Evolutionary conservation across 345 rosid genomes (phyloP), one percentile per base, ranked within the genome.

Genomic region (Firmiana major): DNA sequence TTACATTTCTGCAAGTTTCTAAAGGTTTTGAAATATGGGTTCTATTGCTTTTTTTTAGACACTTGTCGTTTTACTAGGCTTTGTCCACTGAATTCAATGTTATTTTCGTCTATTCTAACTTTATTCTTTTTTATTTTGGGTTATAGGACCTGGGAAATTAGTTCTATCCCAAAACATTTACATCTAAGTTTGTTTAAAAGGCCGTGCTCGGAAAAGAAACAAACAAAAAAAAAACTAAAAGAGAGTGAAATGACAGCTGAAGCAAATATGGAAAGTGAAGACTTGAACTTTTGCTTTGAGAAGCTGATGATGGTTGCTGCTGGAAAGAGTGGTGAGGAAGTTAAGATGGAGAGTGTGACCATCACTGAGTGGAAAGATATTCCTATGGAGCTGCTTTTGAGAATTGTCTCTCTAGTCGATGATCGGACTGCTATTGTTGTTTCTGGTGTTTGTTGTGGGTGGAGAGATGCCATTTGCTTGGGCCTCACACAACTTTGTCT

Each of bases 331-430:
- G 84, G 45, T 24, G 76, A 24, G 31, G 62, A n/a, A 64, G 76
- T 70, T 84, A 87, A 81, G 80, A 86, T 89, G 89, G 91, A 88
- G 63, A 88, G 87, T 36, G 71, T 74, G 59, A 84, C 46, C 42
- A 91, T 91, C 72, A 79, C 84, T 1, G 92, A 92, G 75, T 95
- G 99, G 98, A 90, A 88, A 83, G 98, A 95, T 57, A 95, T 95
- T 48, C 99, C 97, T 9, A 83, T 89, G 84, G 99, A 95, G 87
- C 88, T 95, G 34, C 74, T 95, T 67, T 76, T 90, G 79, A 80
- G 92, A 80, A 89, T 95, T 57, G 79, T 92, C 71, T 90, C 98
- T 0, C 94, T 93, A 51, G 92, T 89, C 6, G 88, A 86, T 86
- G 98, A 93, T 84, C 92, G 90, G 63, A 90, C 86, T 0, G 83